Base-by-base conservation (phyloP, 176 grass and related monocot genomes). In the Puccinellia tenuiflora region DNA sequence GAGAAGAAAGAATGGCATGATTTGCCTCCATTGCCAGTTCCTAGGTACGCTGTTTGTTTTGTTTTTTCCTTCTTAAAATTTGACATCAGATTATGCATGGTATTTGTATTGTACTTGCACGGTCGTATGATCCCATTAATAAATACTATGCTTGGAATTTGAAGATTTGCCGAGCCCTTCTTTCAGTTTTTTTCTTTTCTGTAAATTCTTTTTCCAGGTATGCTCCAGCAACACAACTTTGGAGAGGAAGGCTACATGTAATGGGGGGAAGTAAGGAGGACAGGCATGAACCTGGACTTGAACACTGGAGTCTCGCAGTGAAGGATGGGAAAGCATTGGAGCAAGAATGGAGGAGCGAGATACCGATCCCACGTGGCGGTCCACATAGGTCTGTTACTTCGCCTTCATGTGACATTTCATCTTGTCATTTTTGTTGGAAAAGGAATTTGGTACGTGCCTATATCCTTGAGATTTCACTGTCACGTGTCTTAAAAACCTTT, bases 251-350 rank as follows among this genome's bases (percentile, higher is more conserved):
- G 85, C 81, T 99, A 68, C 97, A 99, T 85, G 97, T 99, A 12
- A 99, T 96, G 97, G 97, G 97, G 76, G 97, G 97, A 16, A 99
- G 97, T 90, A 96, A 99, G 89, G 97, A 90, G 89, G 97, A 99
- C 68, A 88, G 93, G 55, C 93, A 99, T 89, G 91, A 88, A 81
- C 87, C 88, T 90, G 97, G 83, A 59, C 65, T 96, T 75, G 93
- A 99, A 56, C 97, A 99, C 85, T 99, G 97, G 93, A 96, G 93
- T 75, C 85, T 99, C 2, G 85, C 88, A 3, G 93, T 99, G 33
- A 99, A 96, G 79, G 83, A 99, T 83, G 97, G 93, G 25, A 94
- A 96, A 81, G 81, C 97, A 68, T 86, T 99, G 70, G 97, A 94
- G 84, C 92, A 88, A 51, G 75, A 94, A 69, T 99, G 97, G 93